Base-by-base conservation (phyloP, 495 filamentous ascomycete species). In the Aspergillus funiculosus region DNA sequence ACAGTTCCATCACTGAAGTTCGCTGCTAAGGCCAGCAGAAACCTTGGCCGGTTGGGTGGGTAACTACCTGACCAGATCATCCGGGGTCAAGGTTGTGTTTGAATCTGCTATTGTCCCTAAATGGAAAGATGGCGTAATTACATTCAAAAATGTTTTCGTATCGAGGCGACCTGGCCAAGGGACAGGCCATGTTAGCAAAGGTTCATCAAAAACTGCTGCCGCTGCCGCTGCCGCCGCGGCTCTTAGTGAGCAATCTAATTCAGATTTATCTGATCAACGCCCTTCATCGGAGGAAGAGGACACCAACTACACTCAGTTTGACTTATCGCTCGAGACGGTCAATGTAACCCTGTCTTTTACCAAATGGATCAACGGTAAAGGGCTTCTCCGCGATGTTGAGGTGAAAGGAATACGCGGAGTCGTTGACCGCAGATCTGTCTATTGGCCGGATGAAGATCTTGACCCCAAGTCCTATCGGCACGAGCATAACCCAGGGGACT, bases 311-410 rank as follows among this genome's bases (percentile, higher is more conserved):
- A 96, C 90, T 0, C 92, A 98, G 55, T 98, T 97, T 56, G 92
- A 98, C 55, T 61, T 97, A 10, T 95, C 94, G 0, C 85, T 98
- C 39, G 86, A 94, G 44, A 91, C 87, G 0, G 88, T 98, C 37
- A 94, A 96, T 54, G 94, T 98, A 19, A 96, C 91, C 0, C 64
- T 98, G n/a, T 98, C 92, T 0, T 96, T 98, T 52, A 75, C 87
- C 2, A 95, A 95, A 56, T 98, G 92, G 92, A 87, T 94, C 73
- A 96, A 94, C 55, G 91, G 92, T 17, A 95, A 90, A 67, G 92
- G 92, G 0, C 78, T 94, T 3, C 75, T 98, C 10, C 82, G 83
- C 52, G 85, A 95, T 67, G 92, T 96, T 31, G 89, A 95, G 57
- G 81, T 98, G 9, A 90, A 87, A 57, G 92, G 92, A 10, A 85